A percentile compares a stretch with the other conserved stretches of the same genome.
These are phyloP conservation scores for Ophiostoma sp. DNA, from an alignment of 2,329 filamentous ascomycete species.

Conservation along the genomic window DNA sequence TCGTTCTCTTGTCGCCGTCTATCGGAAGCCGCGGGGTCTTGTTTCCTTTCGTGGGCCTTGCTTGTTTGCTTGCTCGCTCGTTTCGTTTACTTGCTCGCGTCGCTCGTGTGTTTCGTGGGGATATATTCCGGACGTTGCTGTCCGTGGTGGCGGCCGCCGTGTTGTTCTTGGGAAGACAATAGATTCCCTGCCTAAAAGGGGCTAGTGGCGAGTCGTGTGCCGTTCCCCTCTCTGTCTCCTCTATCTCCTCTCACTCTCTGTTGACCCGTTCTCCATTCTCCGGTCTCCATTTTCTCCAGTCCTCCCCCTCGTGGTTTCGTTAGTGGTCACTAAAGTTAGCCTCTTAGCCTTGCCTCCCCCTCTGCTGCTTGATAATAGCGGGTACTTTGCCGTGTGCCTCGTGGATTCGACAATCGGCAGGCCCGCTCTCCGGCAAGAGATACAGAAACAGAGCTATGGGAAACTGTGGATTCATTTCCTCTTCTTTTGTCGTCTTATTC, in stretches of 20 bases:
- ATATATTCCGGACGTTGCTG: background rate
- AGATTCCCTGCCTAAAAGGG: constrained; percentile 26
- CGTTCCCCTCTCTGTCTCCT: background rate
- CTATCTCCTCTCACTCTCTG: too few species aligned
- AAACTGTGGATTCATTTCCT: background rate
- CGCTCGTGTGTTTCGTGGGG: background rate
- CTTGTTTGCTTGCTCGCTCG: background rate
- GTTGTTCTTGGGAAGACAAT: background rate
- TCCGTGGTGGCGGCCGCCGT: background rate
- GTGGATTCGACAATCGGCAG: background rate
- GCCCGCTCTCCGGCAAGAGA: background rate
- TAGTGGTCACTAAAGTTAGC: background rate
- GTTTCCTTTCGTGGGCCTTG: background rate
- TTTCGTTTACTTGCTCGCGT: background rate
- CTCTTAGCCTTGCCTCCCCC: background rate
- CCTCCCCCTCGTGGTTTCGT: background rate
- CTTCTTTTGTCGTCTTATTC: background rate
- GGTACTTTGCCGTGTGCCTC: constrained; percentile 3
- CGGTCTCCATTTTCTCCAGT: background rate
- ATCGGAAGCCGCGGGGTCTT: background rate
- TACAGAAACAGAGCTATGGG: background rate
- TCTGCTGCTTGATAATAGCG: background rate
- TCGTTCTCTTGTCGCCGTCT: background rate
- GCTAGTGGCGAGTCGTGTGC: constrained; percentile 16
- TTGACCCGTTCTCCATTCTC: background rate